A percentile compares a stretch with the other conserved stretches of the same genome.
phyloP scores from a whole-genome alignment of 495 filamentous ascomycete genomes.

The Neurospora terricola region DNA sequence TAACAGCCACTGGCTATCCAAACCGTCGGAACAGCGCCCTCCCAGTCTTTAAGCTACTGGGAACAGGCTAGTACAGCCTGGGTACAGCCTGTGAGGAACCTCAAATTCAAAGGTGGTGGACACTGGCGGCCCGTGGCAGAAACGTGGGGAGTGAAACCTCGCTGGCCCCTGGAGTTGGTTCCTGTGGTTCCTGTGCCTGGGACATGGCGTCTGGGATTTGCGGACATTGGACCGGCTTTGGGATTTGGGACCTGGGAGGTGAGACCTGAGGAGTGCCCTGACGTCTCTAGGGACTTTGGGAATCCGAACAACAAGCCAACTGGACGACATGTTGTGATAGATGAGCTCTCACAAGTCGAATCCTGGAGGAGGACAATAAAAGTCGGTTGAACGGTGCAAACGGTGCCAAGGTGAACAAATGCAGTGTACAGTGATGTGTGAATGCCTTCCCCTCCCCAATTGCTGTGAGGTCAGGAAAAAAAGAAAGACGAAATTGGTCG shows the following conservation, averaged over 20 bases:
- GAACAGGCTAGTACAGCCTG: not conserved
- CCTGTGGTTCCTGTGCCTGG: not conserved
- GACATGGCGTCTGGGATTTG: not conserved
- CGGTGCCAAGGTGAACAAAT: no score
- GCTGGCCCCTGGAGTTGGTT: not conserved
- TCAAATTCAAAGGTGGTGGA: not conserved
- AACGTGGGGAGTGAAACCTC: not conserved
- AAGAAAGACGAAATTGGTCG: not conserved
- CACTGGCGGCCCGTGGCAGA: not conserved
- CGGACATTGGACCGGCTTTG: not conserved
- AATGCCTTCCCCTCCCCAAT: not conserved
- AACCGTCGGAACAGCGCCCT: not conserved
- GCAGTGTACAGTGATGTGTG: not conserved
- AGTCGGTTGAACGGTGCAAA: not conserved
- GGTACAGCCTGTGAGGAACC: not conserved
- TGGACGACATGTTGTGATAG: not conserved
- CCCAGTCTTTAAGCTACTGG: not conserved
- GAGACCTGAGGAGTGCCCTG: not conserved
- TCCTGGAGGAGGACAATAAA: not conserved
- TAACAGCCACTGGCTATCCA: not conserved
- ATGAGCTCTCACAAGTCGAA: not conserved
- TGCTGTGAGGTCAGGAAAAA: not conserved
- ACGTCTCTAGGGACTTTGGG: not conserved
- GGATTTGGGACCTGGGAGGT: not conserved
- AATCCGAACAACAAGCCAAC: no score